phyloP scores from a whole-genome alignment of 2,329 filamentous ascomycete genomes.

The Penicillium sp. region DNA sequence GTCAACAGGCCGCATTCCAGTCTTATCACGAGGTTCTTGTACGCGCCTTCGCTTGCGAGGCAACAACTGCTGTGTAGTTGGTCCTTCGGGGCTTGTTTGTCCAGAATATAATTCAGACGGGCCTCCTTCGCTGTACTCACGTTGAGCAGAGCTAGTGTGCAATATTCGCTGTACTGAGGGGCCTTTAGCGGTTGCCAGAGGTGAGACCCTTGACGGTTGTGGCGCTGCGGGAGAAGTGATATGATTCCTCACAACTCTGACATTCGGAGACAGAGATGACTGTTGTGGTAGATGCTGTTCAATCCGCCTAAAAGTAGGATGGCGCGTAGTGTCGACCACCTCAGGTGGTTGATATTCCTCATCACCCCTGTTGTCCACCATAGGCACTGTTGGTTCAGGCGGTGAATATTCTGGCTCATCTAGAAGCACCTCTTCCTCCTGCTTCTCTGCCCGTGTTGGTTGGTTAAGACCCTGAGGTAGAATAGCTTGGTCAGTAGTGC shows the following conservation, averaged over 20 bases:
- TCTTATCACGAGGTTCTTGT: constrained; percentile 33
- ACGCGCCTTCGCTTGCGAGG: constrained; percentile 52
- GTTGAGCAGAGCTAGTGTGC: not conserved
- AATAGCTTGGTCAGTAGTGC: constrained; percentile 14
- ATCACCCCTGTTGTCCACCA: constrained; percentile 25
- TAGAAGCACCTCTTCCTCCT: constrained; percentile 17
- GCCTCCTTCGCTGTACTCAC: constrained; percentile 39
- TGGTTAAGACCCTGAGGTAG: constrained; percentile 17
- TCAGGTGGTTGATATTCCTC: constrained; percentile 22
- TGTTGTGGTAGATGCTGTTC: constrained; percentile 35
- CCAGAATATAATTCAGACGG: constrained; percentile 28
- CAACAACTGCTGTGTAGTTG: constrained; percentile 37
- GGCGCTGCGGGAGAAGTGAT: constrained; percentile 70
- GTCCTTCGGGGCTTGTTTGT: constrained; percentile 43
- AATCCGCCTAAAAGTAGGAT: constrained; percentile 37
- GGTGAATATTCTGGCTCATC: constrained; percentile 49
- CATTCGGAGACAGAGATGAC: constrained; percentile 40
- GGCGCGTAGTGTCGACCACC: constrained; percentile 37
- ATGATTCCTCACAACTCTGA: constrained; percentile 67
- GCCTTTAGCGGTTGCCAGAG: constrained; percentile 51
- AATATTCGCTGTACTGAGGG: constrained; percentile 51
- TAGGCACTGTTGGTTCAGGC: constrained; percentile 37
- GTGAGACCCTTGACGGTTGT: constrained; percentile 67
- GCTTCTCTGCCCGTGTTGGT: not conserved
- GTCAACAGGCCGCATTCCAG: constrained; percentile 30